These are phyloP conservation scores for Nicotiana rustica DNA, from an alignment of 305 asterid species.

Conservation along the genomic window DNA sequence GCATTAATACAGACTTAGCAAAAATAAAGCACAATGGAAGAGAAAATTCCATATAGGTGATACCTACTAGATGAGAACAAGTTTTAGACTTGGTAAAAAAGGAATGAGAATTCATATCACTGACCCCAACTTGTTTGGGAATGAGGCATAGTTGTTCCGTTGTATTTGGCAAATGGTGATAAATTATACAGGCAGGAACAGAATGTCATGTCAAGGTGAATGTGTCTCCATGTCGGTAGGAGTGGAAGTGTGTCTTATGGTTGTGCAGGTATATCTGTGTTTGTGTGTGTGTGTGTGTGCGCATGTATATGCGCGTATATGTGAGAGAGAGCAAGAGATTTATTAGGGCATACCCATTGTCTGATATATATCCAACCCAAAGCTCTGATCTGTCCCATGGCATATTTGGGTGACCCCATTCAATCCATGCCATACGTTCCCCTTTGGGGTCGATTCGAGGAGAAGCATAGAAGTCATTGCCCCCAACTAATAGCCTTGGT, in stretches of 20 bases:
- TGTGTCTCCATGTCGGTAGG: conserved; percentile 19
- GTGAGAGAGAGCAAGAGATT: neutral
- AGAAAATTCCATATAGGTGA: no score
- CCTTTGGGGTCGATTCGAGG: conserved; percentile 89
- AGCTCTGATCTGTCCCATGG: conserved; percentile 98
- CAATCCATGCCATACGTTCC: conserved; percentile 90
- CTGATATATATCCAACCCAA: conserved; percentile 95
- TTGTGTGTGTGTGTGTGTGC: neutral
- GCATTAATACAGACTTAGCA: no score
- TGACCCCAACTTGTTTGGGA: no score
- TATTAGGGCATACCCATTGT: conserved; percentile 66
- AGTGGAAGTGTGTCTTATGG: conserved; percentile 2
- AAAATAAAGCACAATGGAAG: no score
- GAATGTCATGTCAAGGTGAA: neutral
- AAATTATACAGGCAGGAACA: neutral
- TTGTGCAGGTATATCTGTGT: neutral
- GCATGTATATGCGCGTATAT: neutral
- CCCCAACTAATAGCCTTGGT: conserved; percentile 72
- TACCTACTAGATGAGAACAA: no score
- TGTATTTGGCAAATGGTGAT: neutral
- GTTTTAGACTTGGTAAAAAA: no score
- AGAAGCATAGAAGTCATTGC: conserved; percentile 91
- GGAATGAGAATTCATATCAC: no score
- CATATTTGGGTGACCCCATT: conserved; percentile 99
- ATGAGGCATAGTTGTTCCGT: no score